Evolutionary conservation across 2,329 filamentous ascomycete species (phyloP).

Genomic region (Sporothrix mexicana): DNA sequence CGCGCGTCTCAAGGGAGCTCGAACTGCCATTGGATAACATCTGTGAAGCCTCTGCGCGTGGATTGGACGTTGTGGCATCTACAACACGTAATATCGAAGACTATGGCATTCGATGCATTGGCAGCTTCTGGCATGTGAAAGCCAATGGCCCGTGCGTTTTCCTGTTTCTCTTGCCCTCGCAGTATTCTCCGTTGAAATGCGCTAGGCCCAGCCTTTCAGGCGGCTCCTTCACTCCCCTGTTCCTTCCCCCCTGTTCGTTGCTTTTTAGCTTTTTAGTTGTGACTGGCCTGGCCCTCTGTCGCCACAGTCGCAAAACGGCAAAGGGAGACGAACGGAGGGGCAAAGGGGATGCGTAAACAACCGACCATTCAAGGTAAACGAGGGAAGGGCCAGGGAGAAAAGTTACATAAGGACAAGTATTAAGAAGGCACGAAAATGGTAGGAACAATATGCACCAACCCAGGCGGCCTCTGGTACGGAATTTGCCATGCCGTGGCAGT

Average conservation of each 20-base stretch:
- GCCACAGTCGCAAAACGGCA: slow-evolving; percentile 16
- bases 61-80: not conserved
- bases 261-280: too few relatives aligned
- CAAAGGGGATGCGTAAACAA: not conserved
- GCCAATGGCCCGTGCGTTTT: slow-evolving; percentile 30
- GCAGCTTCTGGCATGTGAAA: slow-evolving; percentile 31
- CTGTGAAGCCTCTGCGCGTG: not conserved
- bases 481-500: slow-evolving; percentile 15
- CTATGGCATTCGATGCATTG: too few relatives aligned
- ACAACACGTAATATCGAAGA: too few relatives aligned
- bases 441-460: not conserved
- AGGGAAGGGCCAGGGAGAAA: not conserved
- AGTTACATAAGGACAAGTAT: not conserved
- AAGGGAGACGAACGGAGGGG: slow-evolving; percentile 6
- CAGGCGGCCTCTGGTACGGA: not conserved
- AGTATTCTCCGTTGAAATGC: slow-evolving; percentile 32
- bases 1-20: not conserved
- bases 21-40: not conserved
- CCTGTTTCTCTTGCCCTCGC: not conserved
- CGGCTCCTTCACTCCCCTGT: slow-evolving; percentile 7
- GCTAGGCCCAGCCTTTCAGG: not conserved
- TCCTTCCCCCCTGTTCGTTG: not conserved
- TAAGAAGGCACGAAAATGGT: not conserved
- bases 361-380: not conserved
- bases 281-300: not conserved